Evolutionary conservation across 495 filamentous ascomycete genomes (phyloP).

Genomic region (Xylaria scruposa): DNA sequence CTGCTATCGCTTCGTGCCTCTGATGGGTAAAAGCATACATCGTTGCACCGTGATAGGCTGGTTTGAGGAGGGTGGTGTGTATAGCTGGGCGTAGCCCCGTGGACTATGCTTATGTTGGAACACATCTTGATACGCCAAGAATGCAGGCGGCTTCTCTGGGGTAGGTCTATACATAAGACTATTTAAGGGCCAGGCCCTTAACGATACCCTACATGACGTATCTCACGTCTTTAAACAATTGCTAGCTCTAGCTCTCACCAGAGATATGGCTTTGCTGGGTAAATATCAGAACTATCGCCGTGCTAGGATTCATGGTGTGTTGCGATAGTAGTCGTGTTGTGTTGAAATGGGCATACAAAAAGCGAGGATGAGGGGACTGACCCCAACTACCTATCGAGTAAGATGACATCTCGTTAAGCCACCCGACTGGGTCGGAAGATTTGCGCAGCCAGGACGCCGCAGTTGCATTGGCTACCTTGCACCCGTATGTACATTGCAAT

Average conservation of each 20-base stretch:
- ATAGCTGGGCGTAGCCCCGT: constrained; percentile 7
- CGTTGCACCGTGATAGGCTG: constrained; percentile 1
- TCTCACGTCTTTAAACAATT: not conserved
- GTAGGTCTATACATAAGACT: constrained; percentile 8
- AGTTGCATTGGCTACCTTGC: not conserved
- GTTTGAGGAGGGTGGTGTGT: not conserved
- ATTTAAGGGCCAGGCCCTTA: not conserved
- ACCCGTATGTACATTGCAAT: not conserved
- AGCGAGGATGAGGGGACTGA: not conserved
- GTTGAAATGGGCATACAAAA: not conserved
- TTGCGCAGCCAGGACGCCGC: constrained; percentile 18
- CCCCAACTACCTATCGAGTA: not conserved
- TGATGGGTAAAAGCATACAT: not conserved
- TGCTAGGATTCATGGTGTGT: not conserved
- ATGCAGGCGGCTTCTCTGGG: constrained; percentile 17
- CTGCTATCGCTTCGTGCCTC: not conserved
- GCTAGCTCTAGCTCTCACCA: not conserved
- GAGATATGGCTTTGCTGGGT: not conserved
- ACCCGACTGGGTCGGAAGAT: constrained; percentile 27
- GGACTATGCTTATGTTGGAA: constrained; percentile 20
- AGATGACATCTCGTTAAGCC: constrained; percentile 19
- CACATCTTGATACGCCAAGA: constrained; percentile 20
- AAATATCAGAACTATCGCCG: not conserved
- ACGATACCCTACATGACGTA: not conserved
- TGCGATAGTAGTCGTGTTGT: not conserved